These are phyloP conservation scores for Luffa acutangula DNA, from an alignment of 306 rosid genomes.

Conservation along the genomic window DNA sequence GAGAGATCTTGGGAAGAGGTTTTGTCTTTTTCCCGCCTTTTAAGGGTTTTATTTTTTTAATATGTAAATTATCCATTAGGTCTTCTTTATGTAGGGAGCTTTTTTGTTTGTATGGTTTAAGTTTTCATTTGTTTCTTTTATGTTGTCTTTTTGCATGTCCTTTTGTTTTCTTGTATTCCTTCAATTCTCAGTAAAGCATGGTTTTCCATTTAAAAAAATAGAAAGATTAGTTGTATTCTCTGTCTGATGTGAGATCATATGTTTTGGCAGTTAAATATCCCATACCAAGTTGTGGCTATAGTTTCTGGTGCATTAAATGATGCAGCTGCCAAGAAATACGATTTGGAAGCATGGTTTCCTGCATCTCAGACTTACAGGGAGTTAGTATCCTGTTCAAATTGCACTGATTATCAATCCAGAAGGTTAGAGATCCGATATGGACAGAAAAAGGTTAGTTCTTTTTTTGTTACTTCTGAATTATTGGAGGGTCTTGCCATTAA, in stretches of 20 bases:
- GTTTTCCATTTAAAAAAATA: neutral
- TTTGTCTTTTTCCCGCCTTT: neutral
- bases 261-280: constrained; percentile 54
- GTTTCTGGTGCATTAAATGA: constrained; percentile 98
- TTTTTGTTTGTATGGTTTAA: neutral
- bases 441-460: constrained; percentile 69
- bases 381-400: constrained; percentile 89
- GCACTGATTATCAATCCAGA: constrained; percentile 92
- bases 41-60: neutral
- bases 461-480: neutral
- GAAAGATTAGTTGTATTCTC: neutral
- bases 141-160: neutral
- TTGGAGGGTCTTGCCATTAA: neutral
- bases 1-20: neutral
- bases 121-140: neutral
- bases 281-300: constrained; percentile 75
- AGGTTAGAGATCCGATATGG: constrained; percentile 82
- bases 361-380: constrained; percentile 81
- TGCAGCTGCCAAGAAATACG: constrained; percentile 95
- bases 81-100: neutral
- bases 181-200: neutral
- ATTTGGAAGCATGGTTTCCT: constrained; percentile 95
- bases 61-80: neutral
- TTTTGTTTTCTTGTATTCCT: neutral
- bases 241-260: neutral